Percentiles rank a stretch among this genome's conserved stretches.
Conservation (phyloP, 192 early-diverging fungal genomes). For the Thamnidium elegans region DNA sequence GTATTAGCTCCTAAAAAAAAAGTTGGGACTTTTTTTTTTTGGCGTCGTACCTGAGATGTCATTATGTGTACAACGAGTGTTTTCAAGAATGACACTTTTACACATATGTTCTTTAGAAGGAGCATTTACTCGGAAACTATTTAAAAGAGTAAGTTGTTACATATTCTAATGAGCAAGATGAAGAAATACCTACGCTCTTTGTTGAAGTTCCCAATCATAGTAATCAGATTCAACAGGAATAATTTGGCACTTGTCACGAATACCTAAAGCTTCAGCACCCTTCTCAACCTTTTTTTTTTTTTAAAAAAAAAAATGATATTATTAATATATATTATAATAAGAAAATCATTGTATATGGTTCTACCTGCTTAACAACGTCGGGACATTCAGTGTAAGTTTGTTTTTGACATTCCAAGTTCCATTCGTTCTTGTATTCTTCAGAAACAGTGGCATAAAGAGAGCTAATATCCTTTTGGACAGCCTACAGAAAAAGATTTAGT, state of each 20-base stretch:
- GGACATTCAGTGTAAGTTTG: neutral
- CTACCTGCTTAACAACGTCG: neutral
- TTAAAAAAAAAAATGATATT: neutral
- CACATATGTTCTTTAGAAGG: constrained; percentile 81
- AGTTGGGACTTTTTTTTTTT: constrained; percentile 2
- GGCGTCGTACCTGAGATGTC: constrained; percentile 32
- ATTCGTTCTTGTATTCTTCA: neutral
- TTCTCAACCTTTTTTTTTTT: constrained; percentile 12
- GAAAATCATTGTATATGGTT: neutral
- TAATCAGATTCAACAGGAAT: constrained; percentile 74
- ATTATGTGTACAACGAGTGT: constrained; percentile 70
- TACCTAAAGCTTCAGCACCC: neutral
- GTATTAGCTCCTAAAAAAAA: neutral
- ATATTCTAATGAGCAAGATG: neutral
- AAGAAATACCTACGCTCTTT: constrained; percentile 55
- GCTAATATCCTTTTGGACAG: neutral
- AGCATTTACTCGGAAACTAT: constrained; percentile 53
- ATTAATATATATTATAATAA: neutral
- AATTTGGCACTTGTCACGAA: constrained; percentile 44
- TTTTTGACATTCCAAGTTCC: neutral
- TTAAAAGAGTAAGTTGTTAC: neutral
- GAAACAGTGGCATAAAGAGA: neutral
- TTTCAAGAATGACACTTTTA: constrained; percentile 87
- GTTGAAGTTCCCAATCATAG: constrained; percentile 74
- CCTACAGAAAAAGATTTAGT: neutral